Evolutionary conservation across 2,329 filamentous ascomycete genomes (phyloP), one percentile per base, ranked within the genome.

Genomic region (Ophidiomyces ophidiicola): DNA sequence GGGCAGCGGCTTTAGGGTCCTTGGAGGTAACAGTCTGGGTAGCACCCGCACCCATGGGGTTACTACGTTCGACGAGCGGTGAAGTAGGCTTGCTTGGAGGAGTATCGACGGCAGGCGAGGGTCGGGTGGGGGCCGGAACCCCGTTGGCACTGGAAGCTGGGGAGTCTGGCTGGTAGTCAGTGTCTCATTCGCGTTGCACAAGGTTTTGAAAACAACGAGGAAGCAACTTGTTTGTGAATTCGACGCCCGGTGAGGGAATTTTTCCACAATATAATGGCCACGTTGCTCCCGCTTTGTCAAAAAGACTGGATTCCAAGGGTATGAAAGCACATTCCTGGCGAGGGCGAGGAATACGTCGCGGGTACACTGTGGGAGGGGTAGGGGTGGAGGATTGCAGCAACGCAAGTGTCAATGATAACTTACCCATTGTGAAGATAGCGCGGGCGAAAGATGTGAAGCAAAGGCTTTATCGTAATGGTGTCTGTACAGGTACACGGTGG

Each of bases 21-120:
- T 72, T 77, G 36, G 74, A 77, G 57, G 67, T 71, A 52, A 79
- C 71, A 18, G 75, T 78, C 57, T 78, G 74, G 46, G 62, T 61
- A 37, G 61, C 62, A 49, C 62, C 66, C 48, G 63, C 61, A 42
- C 67, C 69, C 66, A 74, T 70, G 31, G 69, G 65, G 57, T 71
- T 75, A 59, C 68, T 72, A 55, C 69, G 68, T 52, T 76, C 70
- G 49, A 72, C 70, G 51, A 67, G 66, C 43, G 71, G 72, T 47
- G 71, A 69, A 21, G 67, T 57, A 15, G 37, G 37, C 23, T 39
- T 39, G 21, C 21, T 33, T 20, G 37, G 29, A 15, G 37, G 37
- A 39, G 37, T 39, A 7, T 23, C 18, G 2, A 39, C 23, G 29
- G 29, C 11, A 25, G 64, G 56, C 32, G 58, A 63, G 30, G 59